phyloP scores from a whole-genome alignment of 1,284 basidiomycete genomes.

The Mycosarcoma mackinlayi region DNA sequence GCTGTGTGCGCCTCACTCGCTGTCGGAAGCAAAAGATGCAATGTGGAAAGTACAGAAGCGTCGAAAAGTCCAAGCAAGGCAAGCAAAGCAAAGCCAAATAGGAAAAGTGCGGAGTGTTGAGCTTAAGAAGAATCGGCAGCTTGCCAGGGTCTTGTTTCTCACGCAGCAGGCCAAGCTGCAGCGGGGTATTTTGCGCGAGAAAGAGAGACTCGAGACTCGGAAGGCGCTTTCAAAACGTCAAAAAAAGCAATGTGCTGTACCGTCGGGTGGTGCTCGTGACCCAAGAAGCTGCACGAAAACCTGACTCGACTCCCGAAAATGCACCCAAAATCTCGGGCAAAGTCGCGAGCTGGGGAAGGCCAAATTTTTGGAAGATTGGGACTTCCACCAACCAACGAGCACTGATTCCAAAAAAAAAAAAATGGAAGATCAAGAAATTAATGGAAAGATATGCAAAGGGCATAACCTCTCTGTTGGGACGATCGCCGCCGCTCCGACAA shows the following conservation, averaged over 20 bases:
- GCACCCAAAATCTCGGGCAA: constrained; percentile 4
- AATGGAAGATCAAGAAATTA: not conserved
- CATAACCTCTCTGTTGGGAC: too few species aligned
- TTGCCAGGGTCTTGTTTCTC: constrained; percentile 1
- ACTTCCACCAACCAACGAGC: not conserved
- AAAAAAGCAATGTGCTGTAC: not conserved
- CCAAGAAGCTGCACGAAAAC: not conserved
- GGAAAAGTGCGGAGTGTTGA: too few species aligned
- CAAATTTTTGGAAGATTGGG: constrained; percentile 1
- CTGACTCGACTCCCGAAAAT: constrained; percentile 12
- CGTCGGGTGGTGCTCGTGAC: constrained; percentile 1
- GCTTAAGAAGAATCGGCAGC: not conserved
- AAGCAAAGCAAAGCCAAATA: not conserved
- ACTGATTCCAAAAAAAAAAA: not conserved
- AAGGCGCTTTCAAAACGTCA: constrained; percentile 2
- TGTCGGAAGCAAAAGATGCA: not conserved
- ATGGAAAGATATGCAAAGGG: not conserved
- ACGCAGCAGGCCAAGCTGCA: too few species aligned
- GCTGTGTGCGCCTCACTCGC: too few species aligned
- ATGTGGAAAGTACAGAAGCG: not conserved
- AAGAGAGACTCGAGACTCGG: not conserved
- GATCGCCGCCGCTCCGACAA: too few species aligned
- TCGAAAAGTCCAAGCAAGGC: not conserved
- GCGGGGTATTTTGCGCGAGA: not conserved
- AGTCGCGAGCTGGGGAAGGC: constrained; percentile 9